Base-by-base conservation (phyloP, 176 grass and related monocot genomes). In the Pontederia paniculata region DNA sequence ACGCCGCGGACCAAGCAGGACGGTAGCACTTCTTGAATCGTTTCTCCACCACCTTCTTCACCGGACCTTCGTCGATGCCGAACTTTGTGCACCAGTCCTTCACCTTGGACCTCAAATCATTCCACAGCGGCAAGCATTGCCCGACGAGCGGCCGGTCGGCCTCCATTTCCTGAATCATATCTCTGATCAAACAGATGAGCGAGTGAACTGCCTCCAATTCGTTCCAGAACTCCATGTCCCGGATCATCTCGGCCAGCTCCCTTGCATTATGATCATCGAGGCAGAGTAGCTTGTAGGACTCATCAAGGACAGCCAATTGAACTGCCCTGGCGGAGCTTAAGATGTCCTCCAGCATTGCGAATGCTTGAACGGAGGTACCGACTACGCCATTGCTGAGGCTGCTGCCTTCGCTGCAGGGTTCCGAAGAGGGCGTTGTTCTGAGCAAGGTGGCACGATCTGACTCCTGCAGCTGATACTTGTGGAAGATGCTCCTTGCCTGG, bases 11-110 rank as follows among this genome's bases (percentile, higher is more conserved):
- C 91, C 91, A 96, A 12, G 82, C 91, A 9, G 91, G 82, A 68
- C 89, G 91, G 76, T 96, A 96, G 71, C 77, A 81, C 82, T 86
- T 84, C 63, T 77, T 83, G 76, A 96, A 84, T 79, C 91, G 72
- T 52, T 64, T 81, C 23, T 96, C 91, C 9, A 96, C 4, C 60
- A 96, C 79, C 17, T 78, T 79, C 78, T 86, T 80, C 28, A 84
- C 64, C 1, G 58, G 47, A 12, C 67, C 71, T 15, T 86, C 76
- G 12, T 96, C 83, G 12, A 81, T 25, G 58, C 69, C 73, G 64
- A 86, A 96, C 54, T 89, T 86, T 9, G 41, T 59, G 73, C 85
- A 89, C 82, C 86, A 83, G 9, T 79, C 74, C 58, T 84, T 74
- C 21, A 86, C 76, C 58, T 85, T 86, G 15, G 74, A 66, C 0